These are phyloP conservation scores for Aspergillus sparsus DNA, from an alignment of 495 filamentous ascomycete species.

Conservation along the genomic window DNA sequence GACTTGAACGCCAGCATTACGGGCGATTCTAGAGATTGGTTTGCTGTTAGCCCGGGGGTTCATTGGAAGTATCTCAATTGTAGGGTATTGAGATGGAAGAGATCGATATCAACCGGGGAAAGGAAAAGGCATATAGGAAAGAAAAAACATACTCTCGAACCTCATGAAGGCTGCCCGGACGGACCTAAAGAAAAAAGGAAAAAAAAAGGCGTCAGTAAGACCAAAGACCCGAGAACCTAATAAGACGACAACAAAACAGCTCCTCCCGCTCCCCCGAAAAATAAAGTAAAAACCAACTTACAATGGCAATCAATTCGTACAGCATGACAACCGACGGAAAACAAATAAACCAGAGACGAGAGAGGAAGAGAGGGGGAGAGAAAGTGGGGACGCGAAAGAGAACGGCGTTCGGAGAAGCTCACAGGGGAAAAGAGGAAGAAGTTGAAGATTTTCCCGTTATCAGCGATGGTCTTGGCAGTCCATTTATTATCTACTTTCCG, in stretches of 20 bases:
- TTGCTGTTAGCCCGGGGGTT: background rate
- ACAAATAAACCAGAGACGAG: background rate
- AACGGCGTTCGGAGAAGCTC: slow-evolving; percentile 3
- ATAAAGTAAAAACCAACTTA: slow-evolving; percentile 46
- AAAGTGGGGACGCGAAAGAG: slow-evolving; percentile 15
- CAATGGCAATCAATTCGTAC: slow-evolving; percentile 96
- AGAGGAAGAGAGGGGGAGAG: slow-evolving; percentile 15
- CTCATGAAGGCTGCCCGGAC: slow-evolving; percentile 80
- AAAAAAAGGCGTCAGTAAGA: background rate
- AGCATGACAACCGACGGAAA: slow-evolving; percentile 60
- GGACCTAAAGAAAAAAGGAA: slow-evolving; percentile 63
- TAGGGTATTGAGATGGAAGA: no score
- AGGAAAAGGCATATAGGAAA: background rate
- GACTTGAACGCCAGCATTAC: slow-evolving; percentile 78
- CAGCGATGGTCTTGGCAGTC: slow-evolving; percentile 31
- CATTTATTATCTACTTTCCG: slow-evolving; percentile 24
- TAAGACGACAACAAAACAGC: background rate
- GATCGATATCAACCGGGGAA: no score
- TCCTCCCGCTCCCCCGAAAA: background rate
- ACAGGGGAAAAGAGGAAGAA: slow-evolving; percentile 18
- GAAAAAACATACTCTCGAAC: slow-evolving; percentile 79
- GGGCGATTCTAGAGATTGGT: slow-evolving; percentile 64
- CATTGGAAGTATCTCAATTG: no score
- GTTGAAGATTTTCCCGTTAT: slow-evolving; percentile 35
- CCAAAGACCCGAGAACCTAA: no score